Evolutionary conservation across 805 yeast genomes (phyloP).

Genomic region (Saccharomycopsis sp.): DNA sequence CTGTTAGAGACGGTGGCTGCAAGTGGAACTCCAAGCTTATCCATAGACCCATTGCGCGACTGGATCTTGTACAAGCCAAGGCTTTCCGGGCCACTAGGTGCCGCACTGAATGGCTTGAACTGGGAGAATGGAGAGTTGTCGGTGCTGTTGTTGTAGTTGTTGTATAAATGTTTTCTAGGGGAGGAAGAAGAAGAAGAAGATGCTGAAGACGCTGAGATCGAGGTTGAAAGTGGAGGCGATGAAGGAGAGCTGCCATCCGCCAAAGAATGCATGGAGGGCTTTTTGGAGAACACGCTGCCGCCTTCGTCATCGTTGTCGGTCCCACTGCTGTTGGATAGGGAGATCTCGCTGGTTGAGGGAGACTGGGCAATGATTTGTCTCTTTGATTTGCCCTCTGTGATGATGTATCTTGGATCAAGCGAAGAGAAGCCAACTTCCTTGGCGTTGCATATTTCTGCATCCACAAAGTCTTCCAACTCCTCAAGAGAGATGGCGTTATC

Average conservation of each 20-base stretch:
- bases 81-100: background rate
- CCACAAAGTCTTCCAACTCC: constrained; percentile 1
- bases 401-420: constrained; percentile 12
- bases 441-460: constrained; percentile 13
- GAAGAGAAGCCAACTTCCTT: constrained; percentile 4
- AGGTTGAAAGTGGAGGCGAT: background rate
- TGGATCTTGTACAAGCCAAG: background rate
- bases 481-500: constrained; percentile 2
- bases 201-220: too few species aligned
- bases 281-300: too few species aligned
- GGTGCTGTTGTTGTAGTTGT: background rate
- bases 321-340: background rate
- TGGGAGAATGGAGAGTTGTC: background rate
- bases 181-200: background rate
- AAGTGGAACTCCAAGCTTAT: background rate
- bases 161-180: background rate
- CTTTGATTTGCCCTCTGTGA: background rate
- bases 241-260: background rate
- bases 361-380: background rate
- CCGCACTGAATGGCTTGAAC: background rate
- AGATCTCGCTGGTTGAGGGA: background rate
- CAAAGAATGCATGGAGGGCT: background rate
- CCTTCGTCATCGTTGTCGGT: background rate
- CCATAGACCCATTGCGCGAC: background rate
- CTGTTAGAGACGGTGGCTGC: background rate